Conservation (phyloP, 345 rosid genomes). For the Brassica incana region DNA sequence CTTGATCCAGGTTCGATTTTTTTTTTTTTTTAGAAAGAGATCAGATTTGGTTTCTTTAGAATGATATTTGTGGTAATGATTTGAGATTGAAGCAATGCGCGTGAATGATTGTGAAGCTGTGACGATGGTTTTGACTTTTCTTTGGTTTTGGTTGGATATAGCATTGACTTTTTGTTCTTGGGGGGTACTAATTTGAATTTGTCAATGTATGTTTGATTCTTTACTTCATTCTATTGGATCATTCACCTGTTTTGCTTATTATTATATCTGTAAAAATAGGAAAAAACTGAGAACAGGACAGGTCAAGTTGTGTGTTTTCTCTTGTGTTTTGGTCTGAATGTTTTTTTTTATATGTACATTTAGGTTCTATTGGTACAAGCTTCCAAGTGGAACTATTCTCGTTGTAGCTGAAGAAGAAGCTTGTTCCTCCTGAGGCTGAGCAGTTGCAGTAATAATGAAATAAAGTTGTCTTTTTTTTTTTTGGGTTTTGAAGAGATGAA, state of each 20-base stretch:
- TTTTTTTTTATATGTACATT: not conserved
- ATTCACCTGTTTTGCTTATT: not conserved
- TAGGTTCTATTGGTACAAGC: slow-evolving; percentile 23
- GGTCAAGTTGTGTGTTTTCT: not conserved
- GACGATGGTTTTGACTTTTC: slow-evolving; percentile 34
- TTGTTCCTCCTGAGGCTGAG: slow-evolving; percentile 15
- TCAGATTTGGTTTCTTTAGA: slow-evolving; percentile 10
- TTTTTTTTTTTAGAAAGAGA: not conserved
- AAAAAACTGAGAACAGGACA: not conserved
- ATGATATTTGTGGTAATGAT: not conserved
- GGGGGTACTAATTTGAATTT: slow-evolving; percentile 12
- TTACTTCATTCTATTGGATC: not conserved
- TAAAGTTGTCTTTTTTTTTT: not conserved
- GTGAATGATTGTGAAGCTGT: slow-evolving; percentile 10
- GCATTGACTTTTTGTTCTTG: not conserved
- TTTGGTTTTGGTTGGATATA: not conserved
- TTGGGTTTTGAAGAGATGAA: slow-evolving; percentile 21
- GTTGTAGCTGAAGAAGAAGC: slow-evolving; percentile 19
- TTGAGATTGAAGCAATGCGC: slow-evolving; percentile 20
- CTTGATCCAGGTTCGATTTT: slow-evolving; percentile 14
- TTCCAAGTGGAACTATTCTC: not conserved
- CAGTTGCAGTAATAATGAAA: slow-evolving; percentile 12
- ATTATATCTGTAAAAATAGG: not conserved
- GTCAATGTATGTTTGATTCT: slow-evolving; percentile 21
- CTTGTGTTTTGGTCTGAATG: not conserved